Base-by-base conservation (phyloP, 768 basidiomycete species). In the Suillus alpinus region DNA sequence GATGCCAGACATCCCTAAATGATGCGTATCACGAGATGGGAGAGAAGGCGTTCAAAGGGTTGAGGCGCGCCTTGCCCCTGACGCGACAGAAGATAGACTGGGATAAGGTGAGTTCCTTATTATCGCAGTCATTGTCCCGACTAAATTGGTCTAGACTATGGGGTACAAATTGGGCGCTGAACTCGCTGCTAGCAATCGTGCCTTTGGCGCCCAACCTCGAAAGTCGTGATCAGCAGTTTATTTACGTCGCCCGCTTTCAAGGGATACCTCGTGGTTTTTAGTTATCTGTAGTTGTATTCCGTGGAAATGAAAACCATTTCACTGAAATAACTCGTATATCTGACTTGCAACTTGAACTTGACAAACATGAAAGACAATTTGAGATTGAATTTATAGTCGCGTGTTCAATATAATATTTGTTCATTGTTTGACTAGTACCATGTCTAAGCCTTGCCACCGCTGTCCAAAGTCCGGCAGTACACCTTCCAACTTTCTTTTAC, bases 1-100 rank as follows among this genome's bases (percentile, higher is more conserved):
- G 82, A 64, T 91, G 95, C 69, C 94, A 98, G 69, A 77, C 80
- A 0, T 86, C 88, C 16, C 72, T 98, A 58, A 91, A 86, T 67
- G 88, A 89, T 50, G 82, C 90, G 16, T 97, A 98, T 69, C 86
- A 87, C 44, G 88, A 92, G 66, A 89, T 99, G 86, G 85, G 90
- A 43, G 95, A 98, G 68, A 94, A 93, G 76, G 90, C 91, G 0
- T 98, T 98, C 83, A 93, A 92, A 74, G 86, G 89, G 6, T 80
- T 99, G 56, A 81, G 97, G 66, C 83, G 97, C 40, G 94, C 95
- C 1, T 75, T 99, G 60, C 97, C 96, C 0, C 78, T 98, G 69
- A 98, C 95, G 13, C 83, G 93, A 66, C 91, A 93, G 71, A 98
- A 98, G 75, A 74, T 98, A 40, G 95, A 98, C 62, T 99, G 97